phyloP scores from a whole-genome alignment of 1,284 basidiomycete genomes.

The Ustilago trichophora region DNA sequence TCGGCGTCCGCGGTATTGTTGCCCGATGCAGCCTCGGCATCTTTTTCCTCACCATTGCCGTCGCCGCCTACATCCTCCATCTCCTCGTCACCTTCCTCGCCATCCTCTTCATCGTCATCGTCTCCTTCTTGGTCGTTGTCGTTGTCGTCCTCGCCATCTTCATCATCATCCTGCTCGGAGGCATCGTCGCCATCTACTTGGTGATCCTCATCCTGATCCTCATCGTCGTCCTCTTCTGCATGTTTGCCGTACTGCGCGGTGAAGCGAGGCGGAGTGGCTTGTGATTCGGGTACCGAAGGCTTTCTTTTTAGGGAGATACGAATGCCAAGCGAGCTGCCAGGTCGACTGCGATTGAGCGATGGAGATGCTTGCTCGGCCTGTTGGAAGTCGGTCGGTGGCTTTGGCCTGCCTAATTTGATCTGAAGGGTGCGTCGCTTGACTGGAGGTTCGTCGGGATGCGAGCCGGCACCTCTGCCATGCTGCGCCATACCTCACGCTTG shows the following conservation, averaged over 20 bases:
- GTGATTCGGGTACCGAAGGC: slow-evolving; percentile 15
- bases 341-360: slow-evolving; percentile 17
- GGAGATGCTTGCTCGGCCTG: slow-evolving; percentile 25
- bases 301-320: slow-evolving; percentile 47
- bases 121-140: slow-evolving; percentile 9
- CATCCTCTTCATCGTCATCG: slow-evolving; percentile 5
- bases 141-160: slow-evolving; percentile 4
- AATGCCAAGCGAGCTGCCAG: slow-evolving; percentile 11
- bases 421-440: slow-evolving; percentile 32
- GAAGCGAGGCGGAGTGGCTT: slow-evolving; percentile 15
- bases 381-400: slow-evolving; percentile 7
- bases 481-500: slow-evolving; percentile 23
- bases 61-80: neutral
- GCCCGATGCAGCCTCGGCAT: neutral
- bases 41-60: neutral
- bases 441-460: slow-evolving; percentile 37
- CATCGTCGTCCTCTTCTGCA: slow-evolving; percentile 9
- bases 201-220: neutral
- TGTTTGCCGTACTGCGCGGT: slow-evolving; percentile 3
- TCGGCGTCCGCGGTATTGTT: neutral
- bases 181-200: neutral
- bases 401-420: slow-evolving; percentile 42
- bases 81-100: slow-evolving; percentile 1
- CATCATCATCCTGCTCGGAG: slow-evolving; percentile 7
- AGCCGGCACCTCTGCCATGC: slow-evolving; percentile 22